Conservation (phyloP, 352 stramenopile genomes). For the Hyphochytrium catenoides region DNA sequence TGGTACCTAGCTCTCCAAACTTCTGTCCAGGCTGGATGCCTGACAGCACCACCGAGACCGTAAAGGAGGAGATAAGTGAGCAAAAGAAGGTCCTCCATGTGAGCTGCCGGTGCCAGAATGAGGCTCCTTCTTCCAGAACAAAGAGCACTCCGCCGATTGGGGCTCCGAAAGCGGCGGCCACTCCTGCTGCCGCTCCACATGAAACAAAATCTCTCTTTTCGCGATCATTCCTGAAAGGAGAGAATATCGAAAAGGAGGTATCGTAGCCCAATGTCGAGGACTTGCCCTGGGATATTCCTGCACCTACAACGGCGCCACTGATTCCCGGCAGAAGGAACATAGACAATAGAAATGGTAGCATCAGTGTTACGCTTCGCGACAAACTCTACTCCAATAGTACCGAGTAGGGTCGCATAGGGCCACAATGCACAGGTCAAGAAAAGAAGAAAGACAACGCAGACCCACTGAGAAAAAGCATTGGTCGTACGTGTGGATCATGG, state of each 20-base stretch:
- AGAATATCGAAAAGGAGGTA: slow-evolving; percentile 56
- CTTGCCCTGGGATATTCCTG: slow-evolving; percentile 43
- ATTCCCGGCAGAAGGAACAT: too few species aligned
- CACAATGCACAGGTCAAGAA: too few species aligned
- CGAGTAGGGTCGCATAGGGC: too few species aligned
- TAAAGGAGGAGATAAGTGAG: slow-evolving; percentile 63
- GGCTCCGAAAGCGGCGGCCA: slow-evolving; percentile 64
- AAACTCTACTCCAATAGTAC: too few species aligned
- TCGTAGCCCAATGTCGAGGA: slow-evolving; percentile 37
- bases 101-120: slow-evolving; percentile 56
- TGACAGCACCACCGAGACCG: slow-evolving; percentile 38
- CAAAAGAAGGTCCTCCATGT: slow-evolving; percentile 60
- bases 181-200: slow-evolving; percentile 55
- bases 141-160: slow-evolving; percentile 66
- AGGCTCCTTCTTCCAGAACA: slow-evolving; percentile 50
- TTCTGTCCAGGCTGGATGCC: slow-evolving; percentile 41
- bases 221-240: slow-evolving; percentile 57
- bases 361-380: too few species aligned
- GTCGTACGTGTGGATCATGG: slow-evolving; percentile 62
- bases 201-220: slow-evolving; percentile 67
- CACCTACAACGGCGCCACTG: slow-evolving; percentile 41
- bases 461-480: background rate
- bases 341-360: too few species aligned
- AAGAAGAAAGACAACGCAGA: background rate
- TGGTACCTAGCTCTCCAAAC: slow-evolving; percentile 36